Evolutionary conservation across 2,329 filamentous ascomycete genomes (phyloP).

Genomic region (Epichloe scottii): DNA sequence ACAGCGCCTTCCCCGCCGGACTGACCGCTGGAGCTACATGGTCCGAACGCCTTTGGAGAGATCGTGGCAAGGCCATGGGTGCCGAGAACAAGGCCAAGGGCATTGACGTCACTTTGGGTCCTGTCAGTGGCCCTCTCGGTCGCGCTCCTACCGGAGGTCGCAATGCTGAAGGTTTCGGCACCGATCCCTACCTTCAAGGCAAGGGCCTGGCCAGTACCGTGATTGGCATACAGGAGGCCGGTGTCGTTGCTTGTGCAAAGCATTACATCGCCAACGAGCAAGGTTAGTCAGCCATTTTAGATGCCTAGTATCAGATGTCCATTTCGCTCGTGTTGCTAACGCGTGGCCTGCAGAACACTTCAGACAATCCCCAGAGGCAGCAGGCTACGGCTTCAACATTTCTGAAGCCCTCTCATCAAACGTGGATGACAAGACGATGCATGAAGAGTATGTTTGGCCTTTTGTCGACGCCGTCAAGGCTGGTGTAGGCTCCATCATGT

Average conservation of each 20-base stretch:
- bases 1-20: slow-evolving; percentile 69
- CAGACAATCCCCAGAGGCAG: slow-evolving; percentile 47
- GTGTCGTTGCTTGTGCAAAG: slow-evolving; percentile 74
- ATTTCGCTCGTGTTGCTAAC: not conserved
- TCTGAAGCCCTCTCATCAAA: slow-evolving; percentile 47
- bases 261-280: slow-evolving; percentile 66
- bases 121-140: slow-evolving; percentile 34
- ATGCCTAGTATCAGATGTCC: not conserved
- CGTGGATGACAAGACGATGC: slow-evolving; percentile 60
- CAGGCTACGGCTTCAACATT: slow-evolving; percentile 43
- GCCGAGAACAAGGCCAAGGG: slow-evolving; percentile 63
- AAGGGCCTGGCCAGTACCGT: slow-evolving; percentile 60
- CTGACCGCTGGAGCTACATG: slow-evolving; percentile 75
- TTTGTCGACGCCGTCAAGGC: slow-evolving; percentile 61
- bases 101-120: slow-evolving; percentile 55
- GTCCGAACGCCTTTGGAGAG: slow-evolving; percentile 55
- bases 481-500: slow-evolving; percentile 52
- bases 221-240: slow-evolving; percentile 68
- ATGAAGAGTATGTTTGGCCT: slow-evolving; percentile 68
- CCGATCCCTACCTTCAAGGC: slow-evolving; percentile 65
- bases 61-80: slow-evolving; percentile 35
- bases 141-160: slow-evolving; percentile 33
- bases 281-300: slow-evolving; percentile 15
- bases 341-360: slow-evolving; percentile 45
- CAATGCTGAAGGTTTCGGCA: slow-evolving; percentile 56